Conservation (phyloP, 164 flowering plant species). For the Cinnamomum micranthum region DNA sequence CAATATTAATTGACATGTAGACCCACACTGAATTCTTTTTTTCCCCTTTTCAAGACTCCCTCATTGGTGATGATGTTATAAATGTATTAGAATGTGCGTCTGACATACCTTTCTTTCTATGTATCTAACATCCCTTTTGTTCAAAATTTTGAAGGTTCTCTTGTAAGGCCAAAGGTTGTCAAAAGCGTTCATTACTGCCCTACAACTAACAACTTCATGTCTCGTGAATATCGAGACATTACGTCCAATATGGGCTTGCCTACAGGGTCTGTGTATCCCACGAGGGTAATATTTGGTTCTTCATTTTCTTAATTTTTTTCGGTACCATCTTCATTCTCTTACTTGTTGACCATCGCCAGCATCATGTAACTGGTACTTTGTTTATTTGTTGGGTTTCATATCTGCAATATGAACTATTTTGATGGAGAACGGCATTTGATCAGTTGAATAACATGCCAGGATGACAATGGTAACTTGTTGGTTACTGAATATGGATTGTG, state of each 20-base stretch:
- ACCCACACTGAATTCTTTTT: no score
- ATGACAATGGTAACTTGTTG: slow-evolving; percentile 84
- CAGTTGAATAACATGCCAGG: slow-evolving; percentile 33
- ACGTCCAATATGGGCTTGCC: slow-evolving; percentile 90
- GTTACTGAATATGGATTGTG: slow-evolving; percentile 97
- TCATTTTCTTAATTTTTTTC: background rate
- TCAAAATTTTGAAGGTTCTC: slow-evolving; percentile 57
- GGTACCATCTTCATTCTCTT: background rate
- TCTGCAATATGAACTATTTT: background rate
- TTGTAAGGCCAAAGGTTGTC: slow-evolving; percentile 97
- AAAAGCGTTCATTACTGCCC: slow-evolving; percentile 99
- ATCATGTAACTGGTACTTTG: background rate
- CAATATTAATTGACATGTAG: no score
- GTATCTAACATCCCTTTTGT: background rate
- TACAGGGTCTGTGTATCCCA: slow-evolving; percentile 96
- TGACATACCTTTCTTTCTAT: background rate
- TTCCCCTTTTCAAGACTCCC: no score
- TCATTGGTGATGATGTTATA: no score
- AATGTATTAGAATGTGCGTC: no score
- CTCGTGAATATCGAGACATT: slow-evolving; percentile 93
- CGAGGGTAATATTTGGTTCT: slow-evolving; percentile 23
- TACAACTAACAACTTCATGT: slow-evolving; percentile 45
- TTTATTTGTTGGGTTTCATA: background rate
- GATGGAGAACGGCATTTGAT: background rate
- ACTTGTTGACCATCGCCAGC: background rate